These are phyloP conservation scores for Annona squamosa DNA, from an alignment of 164 flowering plant genomes.

Conservation along the genomic window DNA sequence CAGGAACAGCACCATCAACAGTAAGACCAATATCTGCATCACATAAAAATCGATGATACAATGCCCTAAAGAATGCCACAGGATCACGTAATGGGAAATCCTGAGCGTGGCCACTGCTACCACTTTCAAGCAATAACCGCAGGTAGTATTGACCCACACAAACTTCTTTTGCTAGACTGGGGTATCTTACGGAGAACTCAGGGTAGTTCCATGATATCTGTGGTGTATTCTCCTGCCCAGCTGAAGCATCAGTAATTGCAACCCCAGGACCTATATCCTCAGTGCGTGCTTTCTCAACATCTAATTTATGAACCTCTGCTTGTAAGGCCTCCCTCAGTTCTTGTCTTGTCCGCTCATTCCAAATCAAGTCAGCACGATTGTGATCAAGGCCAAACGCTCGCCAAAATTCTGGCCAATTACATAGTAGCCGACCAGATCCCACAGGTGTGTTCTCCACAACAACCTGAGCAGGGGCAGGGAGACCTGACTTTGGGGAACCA, in stretches of 20 bases:
- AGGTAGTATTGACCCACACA: constrained; percentile 98
- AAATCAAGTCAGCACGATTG: constrained; percentile 94
- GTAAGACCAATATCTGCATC: constrained; percentile 96
- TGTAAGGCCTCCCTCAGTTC: constrained; percentile 81
- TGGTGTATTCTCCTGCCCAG: constrained; percentile 58
- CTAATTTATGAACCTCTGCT: constrained; percentile 88
- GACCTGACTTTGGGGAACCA: constrained; percentile 32
- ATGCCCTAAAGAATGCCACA: constrained; percentile 89
- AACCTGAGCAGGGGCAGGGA: constrained; percentile 97
- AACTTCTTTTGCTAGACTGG: constrained; percentile 92
- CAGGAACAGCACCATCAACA: constrained; percentile 94
- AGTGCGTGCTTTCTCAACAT: constrained; percentile 88
- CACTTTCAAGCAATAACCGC: constrained; percentile 89
- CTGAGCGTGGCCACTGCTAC: constrained; percentile 71
- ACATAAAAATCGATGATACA: constrained; percentile 89
- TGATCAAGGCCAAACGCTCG: constrained; percentile 95
- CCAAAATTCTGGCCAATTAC: constrained; percentile 99
- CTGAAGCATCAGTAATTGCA: constrained; percentile 28
- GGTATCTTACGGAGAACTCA: constrained; percentile 75
- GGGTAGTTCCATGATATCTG: constrained; percentile 95
- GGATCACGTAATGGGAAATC: constrained; percentile 97
- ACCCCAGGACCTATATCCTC: constrained; percentile 86
- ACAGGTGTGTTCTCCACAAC: constrained; percentile 90
- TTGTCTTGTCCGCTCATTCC: constrained; percentile 98
- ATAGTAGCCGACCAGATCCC: constrained; percentile 84